Evolutionary conservation across 2,329 filamentous ascomycete genomes (phyloP), one percentile per base, ranked within the genome.

Genomic region (Didymella glomerata): DNA sequence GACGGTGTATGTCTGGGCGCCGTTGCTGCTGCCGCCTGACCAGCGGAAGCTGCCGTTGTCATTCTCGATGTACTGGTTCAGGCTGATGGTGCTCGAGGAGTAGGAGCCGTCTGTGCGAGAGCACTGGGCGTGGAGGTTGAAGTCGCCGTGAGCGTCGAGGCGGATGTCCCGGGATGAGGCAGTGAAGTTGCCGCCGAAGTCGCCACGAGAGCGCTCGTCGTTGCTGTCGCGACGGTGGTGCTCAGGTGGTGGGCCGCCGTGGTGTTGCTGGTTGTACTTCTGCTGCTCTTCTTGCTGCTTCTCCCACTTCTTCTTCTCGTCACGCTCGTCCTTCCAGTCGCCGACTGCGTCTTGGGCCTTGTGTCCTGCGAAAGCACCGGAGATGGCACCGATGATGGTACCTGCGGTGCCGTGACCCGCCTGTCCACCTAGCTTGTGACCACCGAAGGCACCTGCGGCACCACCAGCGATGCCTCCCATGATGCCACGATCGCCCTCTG

Each of bases 271-370:
- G 38, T 68, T 58, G 27, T 70, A 54, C 36, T 66, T 58, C 16
- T 64, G 27, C 45, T 65, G 54, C 25, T 64, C 46, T 28, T 68
- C 60, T 38, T 67, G 61, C 45, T 68, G 44, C 51, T 70, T 65
- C 55, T 72, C 67, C 36, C 53, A 47, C 24, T 70, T 58, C 61
- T 71, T 72, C 59, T 70, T 69, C 5, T 71, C 70, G 16, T 72
- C 66, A n/a, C 52, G 69, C 34, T 69, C 63, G 18, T 71, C 64
- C 48, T 70, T 71, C 51, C 68, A 69, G 9, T 70, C 67, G n/a
- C 54, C 59, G 1, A 57, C 62, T 0, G 59, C 64, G 20, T 72
- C 68, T 40, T 71, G 69, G 6, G 59, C 46, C 47, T 70, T 69
- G 60, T 67, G 64, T 0, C 70, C 70, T 1, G 68, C 64, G 30